Conservation (phyloP, 148 eudicot species). For the Vaccinium darrowii region DNA sequence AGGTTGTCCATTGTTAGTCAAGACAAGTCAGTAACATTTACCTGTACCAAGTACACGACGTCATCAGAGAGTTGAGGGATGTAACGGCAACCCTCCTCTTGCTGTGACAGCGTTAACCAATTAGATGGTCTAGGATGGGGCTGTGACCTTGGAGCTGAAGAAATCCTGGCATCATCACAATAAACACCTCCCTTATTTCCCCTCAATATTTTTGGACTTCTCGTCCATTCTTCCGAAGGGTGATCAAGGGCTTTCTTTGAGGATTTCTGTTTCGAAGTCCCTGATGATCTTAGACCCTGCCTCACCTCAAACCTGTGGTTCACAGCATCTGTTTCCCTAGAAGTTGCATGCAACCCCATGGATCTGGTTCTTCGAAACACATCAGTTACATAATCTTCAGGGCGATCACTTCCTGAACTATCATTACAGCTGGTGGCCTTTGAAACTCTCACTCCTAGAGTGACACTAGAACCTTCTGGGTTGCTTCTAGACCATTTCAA, state of each 20-base stretch:
- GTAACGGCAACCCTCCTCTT: conserved; percentile 84
- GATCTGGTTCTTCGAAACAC: conserved; percentile 70
- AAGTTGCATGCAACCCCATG: conserved; percentile 56
- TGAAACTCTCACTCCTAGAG: conserved; percentile 34
- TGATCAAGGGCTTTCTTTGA: conserved; percentile 19
- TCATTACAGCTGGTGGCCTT: conserved; percentile 25
- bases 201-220: conserved; percentile 28
- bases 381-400: conserved; percentile 54
- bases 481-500: conserved; percentile 20
- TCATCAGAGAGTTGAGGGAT: conserved; percentile 89
- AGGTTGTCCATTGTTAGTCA: not conserved
- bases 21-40: conserved; percentile 25
- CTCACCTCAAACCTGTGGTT: conserved; percentile 34
- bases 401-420: conserved; percentile 35
- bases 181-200: conserved; percentile 38
- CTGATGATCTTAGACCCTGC: conserved; percentile 34
- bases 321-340: conserved; percentile 37
- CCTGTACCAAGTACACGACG: conserved; percentile 85
- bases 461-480: conserved; percentile 26
- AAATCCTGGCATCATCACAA: conserved; percentile 27
- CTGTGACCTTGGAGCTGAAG: conserved; percentile 21
- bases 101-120: conserved; percentile 75
- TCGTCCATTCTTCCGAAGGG: conserved; percentile 27
- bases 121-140: conserved; percentile 38
- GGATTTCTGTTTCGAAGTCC: conserved; percentile 35